Evolutionary conservation across 257 asterid genomes (phyloP).

Genomic region (Ballota nigra): DNA sequence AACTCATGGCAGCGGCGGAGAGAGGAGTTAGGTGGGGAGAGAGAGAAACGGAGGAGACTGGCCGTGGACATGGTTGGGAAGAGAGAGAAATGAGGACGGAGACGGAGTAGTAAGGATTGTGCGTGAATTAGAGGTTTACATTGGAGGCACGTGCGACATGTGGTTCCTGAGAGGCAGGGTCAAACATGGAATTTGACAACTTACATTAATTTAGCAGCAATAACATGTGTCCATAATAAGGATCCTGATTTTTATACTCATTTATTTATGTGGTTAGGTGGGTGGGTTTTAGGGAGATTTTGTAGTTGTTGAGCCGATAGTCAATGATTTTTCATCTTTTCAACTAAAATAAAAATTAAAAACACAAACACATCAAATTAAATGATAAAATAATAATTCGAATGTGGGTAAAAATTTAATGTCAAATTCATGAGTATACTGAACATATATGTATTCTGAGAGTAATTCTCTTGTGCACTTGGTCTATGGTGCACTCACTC

Average conservation of each 20-base stretch:
- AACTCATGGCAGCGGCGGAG: constrained; percentile 35
- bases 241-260: not conserved
- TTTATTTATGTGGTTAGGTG: constrained; percentile 1
- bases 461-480: no score
- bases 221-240: constrained; percentile 18
- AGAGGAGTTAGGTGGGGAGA: constrained; percentile 35
- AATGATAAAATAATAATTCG: no score
- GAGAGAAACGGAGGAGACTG: constrained; percentile 59
- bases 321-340: not conserved
- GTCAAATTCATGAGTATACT: no score
- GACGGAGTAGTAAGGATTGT: constrained; percentile 13
- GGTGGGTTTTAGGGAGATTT: not conserved
- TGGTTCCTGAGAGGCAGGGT: constrained; percentile 34
- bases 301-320: not conserved
- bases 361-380: no score
- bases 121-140: constrained; percentile 15
- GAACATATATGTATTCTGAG: no score
- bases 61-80: constrained; percentile 41
- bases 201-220: not conserved
- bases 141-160: constrained; percentile 38
- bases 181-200: constrained; percentile 18
- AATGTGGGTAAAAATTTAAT: no score
- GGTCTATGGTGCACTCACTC: no score
- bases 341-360: no score
- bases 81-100: constrained; percentile 17